phyloP scores from a whole-genome alignment of 192 early-diverging fungal genomes.

The Podila clonocystis region DNA sequence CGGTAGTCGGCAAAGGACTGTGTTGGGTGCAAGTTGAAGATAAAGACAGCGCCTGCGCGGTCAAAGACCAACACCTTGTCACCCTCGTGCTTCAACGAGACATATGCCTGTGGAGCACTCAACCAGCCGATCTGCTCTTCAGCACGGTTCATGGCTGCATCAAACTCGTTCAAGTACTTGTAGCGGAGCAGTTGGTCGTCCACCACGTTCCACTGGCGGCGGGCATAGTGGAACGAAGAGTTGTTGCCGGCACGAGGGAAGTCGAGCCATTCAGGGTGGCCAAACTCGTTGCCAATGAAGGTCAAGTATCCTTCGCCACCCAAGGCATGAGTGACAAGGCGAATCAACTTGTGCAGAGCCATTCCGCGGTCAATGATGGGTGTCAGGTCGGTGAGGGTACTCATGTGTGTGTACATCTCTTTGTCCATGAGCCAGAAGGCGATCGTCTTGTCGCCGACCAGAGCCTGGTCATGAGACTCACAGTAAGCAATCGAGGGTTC shows the following conservation, averaged over 20 bases:
- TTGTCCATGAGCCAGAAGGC: conserved; percentile 99
- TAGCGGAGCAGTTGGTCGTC: conserved; percentile 90
- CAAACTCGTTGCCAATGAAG: conserved; percentile 99
- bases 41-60: conserved; percentile 85
- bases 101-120: conserved; percentile 75
- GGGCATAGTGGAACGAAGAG: conserved; percentile 91
- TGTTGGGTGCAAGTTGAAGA: conserved; percentile 97
- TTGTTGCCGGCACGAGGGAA: conserved; percentile 96
- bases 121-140: conserved; percentile 82
- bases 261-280: conserved; percentile 99
- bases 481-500: conserved; percentile 96
- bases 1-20: conserved; percentile 89
- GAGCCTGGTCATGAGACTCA: conserved; percentile 97
- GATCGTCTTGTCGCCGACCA: conserved; percentile 98
- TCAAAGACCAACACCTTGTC: conserved; percentile 97
- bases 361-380: conserved; percentile 94
- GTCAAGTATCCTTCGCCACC: conserved; percentile 97
- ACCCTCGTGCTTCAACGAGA: conserved; percentile 90
- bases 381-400: conserved; percentile 78
- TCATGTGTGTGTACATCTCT: conserved; percentile 99
- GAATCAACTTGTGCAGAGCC: conserved; percentile 97
- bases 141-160: conserved; percentile 82
- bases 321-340: conserved; percentile 87
- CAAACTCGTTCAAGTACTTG: conserved; percentile 93
- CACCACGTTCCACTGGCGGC: conserved; percentile 95